A percentile compares a stretch with the other conserved stretches of the same genome.
These are phyloP conservation scores for Aspergillus olivimuriae DNA, from an alignment of 495 filamentous ascomycete species.

Conservation along the genomic window DNA sequence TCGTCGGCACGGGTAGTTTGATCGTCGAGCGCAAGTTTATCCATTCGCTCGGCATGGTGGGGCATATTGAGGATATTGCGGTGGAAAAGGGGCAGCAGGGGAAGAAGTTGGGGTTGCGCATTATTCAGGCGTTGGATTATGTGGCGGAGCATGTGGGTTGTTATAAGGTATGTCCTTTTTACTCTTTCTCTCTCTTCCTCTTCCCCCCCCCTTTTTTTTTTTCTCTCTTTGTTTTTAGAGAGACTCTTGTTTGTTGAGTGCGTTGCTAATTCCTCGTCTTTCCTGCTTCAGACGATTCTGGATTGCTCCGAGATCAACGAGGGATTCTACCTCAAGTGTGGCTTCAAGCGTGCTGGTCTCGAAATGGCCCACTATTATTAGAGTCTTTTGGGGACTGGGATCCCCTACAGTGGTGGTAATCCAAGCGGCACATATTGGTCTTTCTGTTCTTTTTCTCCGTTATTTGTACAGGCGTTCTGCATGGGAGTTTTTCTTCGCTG, in stretches of 20 bases:
- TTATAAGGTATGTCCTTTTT: conserved; percentile 76
- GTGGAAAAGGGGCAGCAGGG: conserved; percentile 91
- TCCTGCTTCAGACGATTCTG: conserved; percentile 50
- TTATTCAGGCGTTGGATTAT: conserved; percentile 91
- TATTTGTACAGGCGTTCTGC: no score
- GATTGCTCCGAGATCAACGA: conserved; percentile 83
- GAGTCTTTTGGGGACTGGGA: conserved; percentile 3
- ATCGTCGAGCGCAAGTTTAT: conserved; percentile 64
- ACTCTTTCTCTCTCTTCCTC: conserved; percentile 8
- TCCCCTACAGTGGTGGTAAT: not conserved
- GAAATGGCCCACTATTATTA: conserved; percentile 98
- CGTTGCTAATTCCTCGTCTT: conserved; percentile 12
- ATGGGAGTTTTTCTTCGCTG: not conserved
- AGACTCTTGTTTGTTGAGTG: no score
- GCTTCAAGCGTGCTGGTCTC: conserved; percentile 84
- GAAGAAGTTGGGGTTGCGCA: conserved; percentile 86
- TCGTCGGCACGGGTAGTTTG: conserved; percentile 84
- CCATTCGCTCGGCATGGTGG: conserved; percentile 54
- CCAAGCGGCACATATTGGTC: no score
- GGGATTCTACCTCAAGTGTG: conserved; percentile 98
- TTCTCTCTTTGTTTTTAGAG: no score
- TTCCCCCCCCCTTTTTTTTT: no score
- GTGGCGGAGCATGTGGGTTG: conserved; percentile 80
- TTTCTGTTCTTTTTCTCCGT: not conserved
- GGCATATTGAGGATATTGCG: conserved; percentile 97